phyloP scores from a whole-genome alignment of 2,329 filamentous ascomycete genomes.

The Phaeosphaeriaceae sp. region DNA sequence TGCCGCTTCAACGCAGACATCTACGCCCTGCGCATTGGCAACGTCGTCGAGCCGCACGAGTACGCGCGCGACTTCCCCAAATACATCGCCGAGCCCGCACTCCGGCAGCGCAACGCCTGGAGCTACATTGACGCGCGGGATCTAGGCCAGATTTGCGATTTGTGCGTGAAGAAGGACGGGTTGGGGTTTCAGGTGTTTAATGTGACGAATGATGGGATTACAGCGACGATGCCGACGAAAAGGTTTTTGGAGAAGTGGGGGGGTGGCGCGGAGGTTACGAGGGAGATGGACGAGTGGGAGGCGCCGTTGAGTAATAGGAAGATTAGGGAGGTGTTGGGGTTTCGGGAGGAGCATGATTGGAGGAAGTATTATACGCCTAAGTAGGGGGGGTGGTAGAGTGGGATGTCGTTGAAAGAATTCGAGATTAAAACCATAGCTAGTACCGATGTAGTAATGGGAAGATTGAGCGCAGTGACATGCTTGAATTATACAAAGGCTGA shows the following conservation, averaged over 20 bases:
- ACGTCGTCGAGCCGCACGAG: constrained; percentile 67
- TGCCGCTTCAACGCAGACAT: constrained; percentile 63
- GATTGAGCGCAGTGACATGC: no score
- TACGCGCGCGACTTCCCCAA: constrained; percentile 61
- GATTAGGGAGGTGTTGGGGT: constrained; percentile 64
- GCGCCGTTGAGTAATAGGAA: constrained; percentile 67
- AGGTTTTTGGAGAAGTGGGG: constrained; percentile 59
- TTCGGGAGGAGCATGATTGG: constrained; percentile 66
- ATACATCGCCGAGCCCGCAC: constrained; percentile 58
- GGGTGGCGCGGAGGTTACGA: constrained; percentile 59
- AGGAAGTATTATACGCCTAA: constrained; percentile 56
- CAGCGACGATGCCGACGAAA: constrained; percentile 58
- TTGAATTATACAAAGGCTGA: no score
- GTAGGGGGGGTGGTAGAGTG: constrained; percentile 12
- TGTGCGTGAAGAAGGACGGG: constrained; percentile 59
- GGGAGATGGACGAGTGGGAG: constrained; percentile 64
- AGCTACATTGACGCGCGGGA: constrained; percentile 68
- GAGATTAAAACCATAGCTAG: no score
- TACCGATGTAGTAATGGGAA: no score
- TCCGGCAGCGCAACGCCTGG: constrained; percentile 65
- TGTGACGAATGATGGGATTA: constrained; percentile 68
- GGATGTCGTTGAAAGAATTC: no score
- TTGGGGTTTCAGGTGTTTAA: constrained; percentile 70
- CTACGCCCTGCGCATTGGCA: constrained; percentile 66
- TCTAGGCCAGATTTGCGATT: constrained; percentile 66